Evolutionary conservation across 1,284 basidiomycete genomes (phyloP), one percentile per base, ranked within the genome.

Genomic region (Paramarasmius palmivorus): DNA sequence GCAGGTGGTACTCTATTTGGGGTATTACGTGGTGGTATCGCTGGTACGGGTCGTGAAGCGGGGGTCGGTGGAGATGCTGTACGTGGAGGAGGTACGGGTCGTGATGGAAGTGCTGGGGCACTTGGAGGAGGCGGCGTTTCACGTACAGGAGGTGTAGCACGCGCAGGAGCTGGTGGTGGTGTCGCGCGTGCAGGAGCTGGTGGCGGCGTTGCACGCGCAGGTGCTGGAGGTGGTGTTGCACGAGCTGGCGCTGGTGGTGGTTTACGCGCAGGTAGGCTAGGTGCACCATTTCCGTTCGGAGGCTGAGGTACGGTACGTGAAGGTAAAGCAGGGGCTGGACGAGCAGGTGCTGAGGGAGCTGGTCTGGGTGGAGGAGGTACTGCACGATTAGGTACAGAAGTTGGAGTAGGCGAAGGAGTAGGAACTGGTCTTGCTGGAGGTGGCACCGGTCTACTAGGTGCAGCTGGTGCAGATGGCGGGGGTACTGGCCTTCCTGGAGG

Each of bases 201-300:
- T 32, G 29, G 29, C 62, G 55, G 41, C 55, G 53, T 42, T 55
- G 57, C 57, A 25, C 61, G 65, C 46, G 64, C 57, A 50, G 68
- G 69, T 23, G 68, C 54, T 29, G 62, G 59, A 42, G 73, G 70
- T 5, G 73, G 69, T 32, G 64, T 66, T 26, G 66, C 58, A 45
- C 68, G 69, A 9, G 69, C 58, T 41, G 73, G 70, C 2, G 29
- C 9, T 15, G 76, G 74, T 5, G 73, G 70, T 4, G 70, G 65
- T 52, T 73, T 68, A 37, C 69, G 67, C 26, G 76, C 69, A 46
- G 71, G 66, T 23, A 54, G 26, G 29, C 50, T 52, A 1, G 63
- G 55, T 1, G 70, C 68, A 2, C 64, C 62, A 50, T 44, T 44
- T n/a, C 55, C 54, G 15, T 65, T 58, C 26, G 70, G 68, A 6